Base-by-base conservation (phyloP, 2,329 filamentous ascomycete species). In the Phyllosticta paracitricarpa region DNA sequence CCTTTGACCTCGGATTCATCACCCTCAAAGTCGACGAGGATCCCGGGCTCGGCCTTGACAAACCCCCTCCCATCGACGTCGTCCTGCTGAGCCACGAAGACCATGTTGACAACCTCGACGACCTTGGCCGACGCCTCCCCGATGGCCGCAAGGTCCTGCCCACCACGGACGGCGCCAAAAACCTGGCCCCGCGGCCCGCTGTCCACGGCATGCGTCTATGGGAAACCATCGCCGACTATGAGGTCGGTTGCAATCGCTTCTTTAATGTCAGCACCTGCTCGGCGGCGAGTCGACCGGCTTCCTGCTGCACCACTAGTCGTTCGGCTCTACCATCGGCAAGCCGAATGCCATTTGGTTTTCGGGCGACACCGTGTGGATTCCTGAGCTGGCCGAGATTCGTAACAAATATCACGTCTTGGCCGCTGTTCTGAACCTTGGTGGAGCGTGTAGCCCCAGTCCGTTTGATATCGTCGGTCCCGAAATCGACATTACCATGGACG, bases 41-140 rank as follows among this genome's bases (percentile, higher is more conserved):
- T 4, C 76, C 78, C 0, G 75, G 75, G 2, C 64, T 79, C 0
- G 58, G 64, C 0, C 68, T 80, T 0, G 63, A 72, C 0, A 60
- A 77, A 0, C 70, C 81, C 0, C 79, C 79, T 0, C 67, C 68
- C 9, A 79, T 81, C 63, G 78, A 81, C 57, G 78, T 73, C n/a
- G 69, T 81, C 3, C 71, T 81, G 0, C 71, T 81, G 8, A 79
- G 76, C 66, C 79, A 82, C 62, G 79, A 81, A 66, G 77, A 81
- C 66, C 79, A 81, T 61, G 69, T 71, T 0, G 79, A 81, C 63
- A 81, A 81, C 63, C 71, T 82, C 2, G 79, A 82, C 35, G 70
- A 74, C 2, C 64, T 75, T 0, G 79, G 79, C 24, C 78, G 78
- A 4, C 71, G 65, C 7, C 71, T 81, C 0, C 73, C 81, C 5